Percentiles rank a stretch among this genome's conserved stretches.
Conservation (phyloP, 1,284 basidiomycete species). For the Trametes hirsuta region DNA sequence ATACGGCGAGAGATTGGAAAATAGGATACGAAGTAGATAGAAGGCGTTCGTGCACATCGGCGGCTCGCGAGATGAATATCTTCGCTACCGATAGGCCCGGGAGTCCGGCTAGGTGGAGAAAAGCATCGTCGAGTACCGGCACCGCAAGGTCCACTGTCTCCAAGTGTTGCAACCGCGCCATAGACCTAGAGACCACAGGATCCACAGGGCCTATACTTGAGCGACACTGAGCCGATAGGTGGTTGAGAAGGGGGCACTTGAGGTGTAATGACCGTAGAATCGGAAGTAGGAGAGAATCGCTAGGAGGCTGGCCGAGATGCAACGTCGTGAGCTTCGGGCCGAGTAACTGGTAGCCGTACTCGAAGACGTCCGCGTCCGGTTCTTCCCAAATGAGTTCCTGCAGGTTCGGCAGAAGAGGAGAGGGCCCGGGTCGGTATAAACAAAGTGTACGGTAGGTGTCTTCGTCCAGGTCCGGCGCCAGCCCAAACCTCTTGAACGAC, state of each 20-base stretch:
- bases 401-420: slow-evolving; percentile 17
- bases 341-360: slow-evolving; percentile 23
- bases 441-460: slow-evolving; percentile 22
- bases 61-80: slow-evolving; percentile 14
- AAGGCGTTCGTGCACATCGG: slow-evolving; percentile 16
- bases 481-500: slow-evolving; percentile 23
- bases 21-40: not conserved
- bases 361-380: slow-evolving; percentile 24
- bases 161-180: slow-evolving; percentile 14
- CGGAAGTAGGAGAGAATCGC: slow-evolving; percentile 22
- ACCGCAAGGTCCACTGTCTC: slow-evolving; percentile 20
- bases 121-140: slow-evolving; percentile 19
- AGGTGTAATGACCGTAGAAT: slow-evolving; percentile 19
- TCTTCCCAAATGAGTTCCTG: slow-evolving; percentile 26
- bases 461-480: slow-evolving; percentile 21
- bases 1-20: slow-evolving; percentile 16
- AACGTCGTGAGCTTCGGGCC: slow-evolving; percentile 21
- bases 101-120: slow-evolving; percentile 18
- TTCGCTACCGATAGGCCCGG: slow-evolving; percentile 19
- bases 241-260: slow-evolving; percentile 16
- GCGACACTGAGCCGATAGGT: slow-evolving; percentile 24
- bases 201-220: slow-evolving; percentile 19
- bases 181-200: slow-evolving; percentile 15
- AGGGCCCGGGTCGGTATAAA: slow-evolving; percentile 16
- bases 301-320: slow-evolving; percentile 23